phyloP scores from a whole-genome alignment of 2,329 filamentous ascomycete genomes.

The Hymenoscyphus linearis region DNA sequence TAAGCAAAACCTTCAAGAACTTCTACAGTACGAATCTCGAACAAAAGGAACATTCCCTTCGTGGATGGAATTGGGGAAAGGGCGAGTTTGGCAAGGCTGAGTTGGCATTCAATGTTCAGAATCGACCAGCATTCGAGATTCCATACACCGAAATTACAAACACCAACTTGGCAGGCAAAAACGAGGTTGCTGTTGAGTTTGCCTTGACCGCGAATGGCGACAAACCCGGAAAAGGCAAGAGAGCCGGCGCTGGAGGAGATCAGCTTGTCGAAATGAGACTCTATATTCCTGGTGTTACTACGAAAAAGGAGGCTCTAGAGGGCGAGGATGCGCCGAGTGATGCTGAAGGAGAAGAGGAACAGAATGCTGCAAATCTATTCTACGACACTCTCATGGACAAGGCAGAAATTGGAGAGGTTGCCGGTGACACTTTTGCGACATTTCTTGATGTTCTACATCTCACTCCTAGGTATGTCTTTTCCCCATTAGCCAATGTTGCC shows the following conservation, averaged over 20 bases:
- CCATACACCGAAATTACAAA: conserved; percentile 97
- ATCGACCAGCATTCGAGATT: conserved; percentile 91
- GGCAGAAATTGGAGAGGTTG: conserved; percentile 97
- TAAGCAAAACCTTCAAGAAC: conserved; percentile 91
- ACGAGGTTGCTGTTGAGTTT: conserved; percentile 96
- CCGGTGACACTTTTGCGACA: conserved; percentile 96
- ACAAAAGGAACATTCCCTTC: conserved; percentile 85
- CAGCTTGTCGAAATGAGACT: conserved; percentile 98
- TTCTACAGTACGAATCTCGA: conserved; percentile 96
- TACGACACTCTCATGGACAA: conserved; percentile 98
- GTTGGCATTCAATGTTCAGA: conserved; percentile 93
- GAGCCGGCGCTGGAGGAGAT: conserved; percentile 81
- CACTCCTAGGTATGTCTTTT: conserved; percentile 67
- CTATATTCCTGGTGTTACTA: conserved; percentile 89
- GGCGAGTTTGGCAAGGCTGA: conserved; percentile 94
- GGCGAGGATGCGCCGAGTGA: conserved; percentile 67
- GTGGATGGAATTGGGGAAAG: conserved; percentile 99
- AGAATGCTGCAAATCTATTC: conserved; percentile 94
- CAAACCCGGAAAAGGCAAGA: conserved; percentile 76
- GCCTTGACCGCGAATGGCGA: conserved; percentile 67
- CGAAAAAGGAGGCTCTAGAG: conserved; percentile 58
- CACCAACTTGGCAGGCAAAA: conserved; percentile 94
- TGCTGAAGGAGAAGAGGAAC: conserved; percentile 64
- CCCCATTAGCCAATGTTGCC: neutral
- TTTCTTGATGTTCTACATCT: conserved; percentile 96